Evolutionary conservation across 169 alveolate species (phyloP), one percentile per base, ranked within the genome.

Genomic region (Cryptosporidium muris): DNA sequence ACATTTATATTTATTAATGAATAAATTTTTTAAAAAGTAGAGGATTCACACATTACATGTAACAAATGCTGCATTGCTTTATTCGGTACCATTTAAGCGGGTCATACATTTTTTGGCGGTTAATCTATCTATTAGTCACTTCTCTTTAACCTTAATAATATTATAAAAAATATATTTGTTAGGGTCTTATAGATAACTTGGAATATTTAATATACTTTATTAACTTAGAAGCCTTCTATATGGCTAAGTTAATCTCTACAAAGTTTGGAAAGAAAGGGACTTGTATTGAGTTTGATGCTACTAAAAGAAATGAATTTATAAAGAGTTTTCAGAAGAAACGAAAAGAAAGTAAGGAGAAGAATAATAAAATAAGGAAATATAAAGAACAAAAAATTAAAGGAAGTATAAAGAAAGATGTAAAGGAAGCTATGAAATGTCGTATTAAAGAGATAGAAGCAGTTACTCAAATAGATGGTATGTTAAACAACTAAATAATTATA

Each of bases 381-480:
- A 74, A 58, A 47, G 85, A 74, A 16, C 54, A 45, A 38, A 63
- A 74, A 42, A 58, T 58, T 58, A 74, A 51, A 16, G 68, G 60
- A 3, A 51, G 62, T n/a, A 63, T 58, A 16, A 74, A 74, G 49
- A 74, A 34, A 43, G 85, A 74, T n/a, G 85, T 68, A n/a, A 53
- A 58, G 40, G 74, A 74, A 11, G 62, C 47, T 14, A 74, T 74
- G 63, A 56, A 60, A 56, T 25, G 45, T 45, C 68, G 60, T 60
- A 62, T 74, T 14, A 60, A 74, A 62, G 60, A 48, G 2, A 25
- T 74, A 12, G 60, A 43, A 5, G 37, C 54, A 38, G 40, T 60
- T 60, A 58, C 45, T 63, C 40, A 14, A 60, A 9, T 16, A 12
- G 37, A 64, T 2, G 16, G 85, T 74, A 58, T 40, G 85, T 74